Conservation (phyloP, 1,284 basidiomycete species). For the Pascua sp. region DNA sequence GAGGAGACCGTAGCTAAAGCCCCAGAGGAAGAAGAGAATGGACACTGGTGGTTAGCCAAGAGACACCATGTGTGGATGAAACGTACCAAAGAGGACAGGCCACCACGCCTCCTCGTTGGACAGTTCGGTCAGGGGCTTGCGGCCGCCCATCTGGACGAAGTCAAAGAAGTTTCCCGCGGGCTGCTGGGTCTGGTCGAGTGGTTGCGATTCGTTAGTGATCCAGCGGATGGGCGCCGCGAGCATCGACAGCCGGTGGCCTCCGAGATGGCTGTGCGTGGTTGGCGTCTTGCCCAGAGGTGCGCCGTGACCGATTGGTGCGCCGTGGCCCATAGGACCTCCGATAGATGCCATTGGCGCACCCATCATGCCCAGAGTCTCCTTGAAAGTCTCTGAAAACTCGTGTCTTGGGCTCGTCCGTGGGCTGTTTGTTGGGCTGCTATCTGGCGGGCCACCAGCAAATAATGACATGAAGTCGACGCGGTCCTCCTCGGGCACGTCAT, state of each 20-base stretch:
- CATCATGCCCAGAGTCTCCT: too few species aligned
- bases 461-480: conserved; percentile 39
- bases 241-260: conserved; percentile 1
- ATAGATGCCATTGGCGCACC: too few species aligned
- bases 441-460: conserved; percentile 29
- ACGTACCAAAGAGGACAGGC: conserved; percentile 42
- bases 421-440: background rate
- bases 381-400: too few species aligned
- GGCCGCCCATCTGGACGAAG: conserved; percentile 43
- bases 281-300: conserved; percentile 2
- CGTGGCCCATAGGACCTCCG: too few species aligned
- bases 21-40: conserved; percentile 48
- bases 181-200: conserved; percentile 21
- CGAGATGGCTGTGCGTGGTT: conserved; percentile 1
- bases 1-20: conserved; percentile 46
- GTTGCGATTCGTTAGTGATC: conserved; percentile 11
- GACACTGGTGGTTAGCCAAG: conserved; percentile 19
- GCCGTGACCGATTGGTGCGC: background rate
- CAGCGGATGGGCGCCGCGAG: conserved; percentile 10
- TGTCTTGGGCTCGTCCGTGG: too few species aligned
- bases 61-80: background rate
- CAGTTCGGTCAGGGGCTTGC: conserved; percentile 41
- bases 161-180: conserved; percentile 43
- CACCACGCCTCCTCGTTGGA: conserved; percentile 39
- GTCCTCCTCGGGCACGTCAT: conserved; percentile 20